Evolutionary conservation across 139 green algal species (phyloP), one percentile per base, ranked within the genome.

Genomic region (Haematococcus lacustris): DNA sequence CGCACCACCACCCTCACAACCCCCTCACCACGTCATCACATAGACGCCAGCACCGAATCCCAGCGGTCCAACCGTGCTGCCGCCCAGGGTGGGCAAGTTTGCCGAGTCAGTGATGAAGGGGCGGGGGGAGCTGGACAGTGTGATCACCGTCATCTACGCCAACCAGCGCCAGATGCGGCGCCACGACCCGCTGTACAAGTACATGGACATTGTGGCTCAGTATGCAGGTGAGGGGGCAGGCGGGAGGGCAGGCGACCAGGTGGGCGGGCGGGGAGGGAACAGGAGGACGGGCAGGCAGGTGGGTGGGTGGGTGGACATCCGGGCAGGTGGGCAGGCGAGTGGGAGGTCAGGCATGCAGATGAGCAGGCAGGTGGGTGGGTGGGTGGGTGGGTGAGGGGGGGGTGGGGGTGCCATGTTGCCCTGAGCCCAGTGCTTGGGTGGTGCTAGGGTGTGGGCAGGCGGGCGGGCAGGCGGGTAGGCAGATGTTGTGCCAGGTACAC

Each of bases 181-280:
- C 0, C 77, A 83, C 25, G 90, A 96, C 74, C 74, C 83, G 1
- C 75, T 97, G 73, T 76, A 83, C 1, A 80, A 82, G 43, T 86
- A 86, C 82, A 93, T 94, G 83, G 87, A 96, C 60, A 78, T 87
- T 5, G 87, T 95, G 39, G 81, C 87, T 33, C 73, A 75, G 9
- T 67, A 80, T 25, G 71, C 73, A 83, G 65, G 82, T 72, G 51
- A 1, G 63, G n/a, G 38, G 43, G n/a, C n/a, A n/a, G n/a, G n/a
- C 57, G 43, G 60, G 34, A 28, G 1, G 5, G 32, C 17, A 75
- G 60, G 47, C 66, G 63, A 60, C 63, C 41, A 51, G n/a, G 40
- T n/a, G n/a, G n/a, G n/a, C n/a, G n/a, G n/a, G n/a, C n/a, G n/a
- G 43, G 63, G 25, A 30, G 3, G 33, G 26, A 5, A 30, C 63